Evolutionary conservation across 202 grass and related monocot species (phyloP).

Genomic region (Zizania palustris): DNA sequence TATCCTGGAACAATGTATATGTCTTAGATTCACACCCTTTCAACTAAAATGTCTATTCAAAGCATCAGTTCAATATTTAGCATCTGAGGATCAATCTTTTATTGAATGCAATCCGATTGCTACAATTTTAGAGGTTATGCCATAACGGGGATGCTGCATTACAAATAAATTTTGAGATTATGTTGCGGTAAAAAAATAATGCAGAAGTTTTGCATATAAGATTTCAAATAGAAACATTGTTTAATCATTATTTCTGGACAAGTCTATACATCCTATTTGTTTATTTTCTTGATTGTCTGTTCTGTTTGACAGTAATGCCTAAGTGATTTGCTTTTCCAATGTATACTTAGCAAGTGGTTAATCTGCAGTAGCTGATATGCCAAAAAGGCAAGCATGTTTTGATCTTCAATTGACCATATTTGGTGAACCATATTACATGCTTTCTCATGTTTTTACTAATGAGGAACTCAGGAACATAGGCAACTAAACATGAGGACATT

Average conservation of each 20-base stretch:
- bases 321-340: neutral
- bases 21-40: too few relatives aligned
- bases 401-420: neutral
- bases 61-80: too few relatives aligned
- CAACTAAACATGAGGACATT: constrained; percentile 5
- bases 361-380: neutral
- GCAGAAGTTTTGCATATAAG: neutral
- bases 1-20: too few relatives aligned
- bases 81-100: too few relatives aligned
- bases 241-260: neutral
- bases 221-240: neutral
- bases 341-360: neutral
- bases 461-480: constrained; percentile 6
- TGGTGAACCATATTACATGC: neutral
- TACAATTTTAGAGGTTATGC: too few relatives aligned
- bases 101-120: too few relatives aligned
- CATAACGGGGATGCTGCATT: too few relatives aligned
- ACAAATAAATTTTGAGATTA: neutral
- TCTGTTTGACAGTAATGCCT: neutral
- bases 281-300: constrained; percentile 1
- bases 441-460: neutral
- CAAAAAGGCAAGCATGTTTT: neutral
- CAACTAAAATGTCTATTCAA: too few relatives aligned
- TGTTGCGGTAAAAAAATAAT: neutral
- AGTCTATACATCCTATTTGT: neutral